These are phyloP conservation scores for Fusarium hainanense DNA, from an alignment of 2,329 filamentous ascomycete genomes.

Conservation along the genomic window DNA sequence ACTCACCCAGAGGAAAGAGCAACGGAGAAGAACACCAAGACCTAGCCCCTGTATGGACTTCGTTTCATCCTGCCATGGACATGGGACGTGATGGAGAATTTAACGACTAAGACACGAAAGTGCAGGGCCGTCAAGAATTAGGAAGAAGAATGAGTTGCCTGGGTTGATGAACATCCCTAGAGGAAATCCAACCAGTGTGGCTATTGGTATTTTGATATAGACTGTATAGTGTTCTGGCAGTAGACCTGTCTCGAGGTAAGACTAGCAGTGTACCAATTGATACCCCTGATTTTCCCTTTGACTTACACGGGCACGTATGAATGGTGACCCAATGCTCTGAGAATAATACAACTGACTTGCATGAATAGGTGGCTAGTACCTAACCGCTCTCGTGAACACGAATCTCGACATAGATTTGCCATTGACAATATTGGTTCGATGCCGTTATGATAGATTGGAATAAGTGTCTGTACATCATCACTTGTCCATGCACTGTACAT, in stretches of 20 bases:
- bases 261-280: neutral
- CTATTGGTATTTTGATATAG: neutral
- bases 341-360: neutral
- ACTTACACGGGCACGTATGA: neutral
- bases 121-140: neutral
- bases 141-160: neutral
- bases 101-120: neutral
- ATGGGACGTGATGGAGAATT: slow-evolving; percentile 3
- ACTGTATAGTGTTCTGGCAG: neutral
- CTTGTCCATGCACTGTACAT: neutral
- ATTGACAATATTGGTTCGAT: neutral
- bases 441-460: neutral
- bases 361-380: too few species aligned
- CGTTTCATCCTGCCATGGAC: slow-evolving; percentile 2
- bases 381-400: too few species aligned
- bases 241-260: neutral
- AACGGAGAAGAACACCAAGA: neutral
- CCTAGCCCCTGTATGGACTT: neutral
- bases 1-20: neutral
- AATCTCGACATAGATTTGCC: neutral
- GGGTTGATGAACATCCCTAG: neutral
- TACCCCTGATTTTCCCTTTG: neutral
- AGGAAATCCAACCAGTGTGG: neutral
- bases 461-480: neutral
- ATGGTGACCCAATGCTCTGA: neutral